These are phyloP conservation scores for Chlorella vulgaris DNA, from an alignment of 139 green algal genomes.

Conservation along the genomic window DNA sequence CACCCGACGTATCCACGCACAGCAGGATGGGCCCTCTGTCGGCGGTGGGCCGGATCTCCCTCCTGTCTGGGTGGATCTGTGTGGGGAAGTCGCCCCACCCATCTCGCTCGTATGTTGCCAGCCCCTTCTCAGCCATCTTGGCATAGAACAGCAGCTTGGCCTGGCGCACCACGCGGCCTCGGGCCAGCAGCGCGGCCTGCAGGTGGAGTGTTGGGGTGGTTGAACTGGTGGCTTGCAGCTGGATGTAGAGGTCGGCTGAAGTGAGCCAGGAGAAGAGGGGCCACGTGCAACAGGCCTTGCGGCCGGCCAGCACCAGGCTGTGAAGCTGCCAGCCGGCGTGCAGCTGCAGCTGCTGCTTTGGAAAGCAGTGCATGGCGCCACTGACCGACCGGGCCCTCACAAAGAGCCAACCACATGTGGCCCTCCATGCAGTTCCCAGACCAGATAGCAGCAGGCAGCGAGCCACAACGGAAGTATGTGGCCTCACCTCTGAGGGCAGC, in stretches of 20 bases:
- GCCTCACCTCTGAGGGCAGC: constrained; percentile 68
- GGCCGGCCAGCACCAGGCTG: too few species aligned
- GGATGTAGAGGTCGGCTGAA: too few species aligned
- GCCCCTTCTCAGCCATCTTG: constrained; percentile 80
- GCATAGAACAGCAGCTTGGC: constrained; percentile 89
- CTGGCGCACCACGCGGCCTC: constrained; percentile 70
- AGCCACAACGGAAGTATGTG: too few species aligned
- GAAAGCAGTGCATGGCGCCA: too few species aligned
- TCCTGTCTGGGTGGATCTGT: constrained; percentile 56
- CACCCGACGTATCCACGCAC: constrained; percentile 87
- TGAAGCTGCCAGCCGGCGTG: too few species aligned
- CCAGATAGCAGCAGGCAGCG: too few species aligned
- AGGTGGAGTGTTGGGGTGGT: background rate
- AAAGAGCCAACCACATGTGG: too few species aligned
- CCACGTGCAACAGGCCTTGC: too few species aligned
- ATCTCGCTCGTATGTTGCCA: constrained; percentile 87
- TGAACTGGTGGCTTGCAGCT: background rate
- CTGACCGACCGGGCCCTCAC: too few species aligned
- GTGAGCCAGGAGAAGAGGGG: too few species aligned
- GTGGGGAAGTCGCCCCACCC: constrained; percentile 87
- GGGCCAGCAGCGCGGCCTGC: constrained; percentile 65
- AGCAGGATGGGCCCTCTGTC: constrained; percentile 89
- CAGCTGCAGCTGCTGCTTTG: too few species aligned
- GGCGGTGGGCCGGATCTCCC: constrained; percentile 81
- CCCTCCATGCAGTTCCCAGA: too few species aligned